A percentile compares a stretch with the other conserved stretches of the same genome.
Conservation (phyloP, 306 rosid genomes). For the Cucurbita ficifolia region DNA sequence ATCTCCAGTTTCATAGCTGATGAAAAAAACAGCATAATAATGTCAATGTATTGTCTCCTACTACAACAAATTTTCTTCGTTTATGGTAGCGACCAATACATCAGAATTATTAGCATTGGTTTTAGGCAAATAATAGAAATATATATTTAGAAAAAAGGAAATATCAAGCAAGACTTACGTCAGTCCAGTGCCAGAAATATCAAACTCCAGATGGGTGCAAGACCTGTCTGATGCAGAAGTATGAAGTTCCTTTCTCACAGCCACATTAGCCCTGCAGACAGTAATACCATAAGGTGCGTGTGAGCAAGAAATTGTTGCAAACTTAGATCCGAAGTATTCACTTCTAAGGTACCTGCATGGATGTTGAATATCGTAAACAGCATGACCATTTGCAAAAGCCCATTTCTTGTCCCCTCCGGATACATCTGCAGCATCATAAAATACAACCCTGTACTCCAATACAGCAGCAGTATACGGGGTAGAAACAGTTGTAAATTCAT, state of each 20-base stretch:
- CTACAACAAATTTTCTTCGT: not conserved
- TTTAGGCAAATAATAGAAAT: not conserved
- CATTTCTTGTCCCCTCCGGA: slow-evolving; percentile 28
- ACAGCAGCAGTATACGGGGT: slow-evolving; percentile 60
- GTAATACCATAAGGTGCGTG: slow-evolving; percentile 13
- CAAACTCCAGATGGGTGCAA: slow-evolving; percentile 94
- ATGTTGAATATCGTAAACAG: slow-evolving; percentile 67
- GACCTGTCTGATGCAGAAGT: slow-evolving; percentile 79
- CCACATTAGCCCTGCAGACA: slow-evolving; percentile 73
- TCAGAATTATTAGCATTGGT: not conserved
- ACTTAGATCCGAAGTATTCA: not conserved
- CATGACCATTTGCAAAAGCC: slow-evolving; percentile 43
- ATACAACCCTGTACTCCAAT: slow-evolving; percentile 40
- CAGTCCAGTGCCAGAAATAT: slow-evolving; percentile 64
- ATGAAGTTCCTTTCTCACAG: slow-evolving; percentile 86
- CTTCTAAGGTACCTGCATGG: slow-evolving; percentile 57
- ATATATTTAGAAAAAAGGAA: not conserved
- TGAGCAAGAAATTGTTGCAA: not conserved
- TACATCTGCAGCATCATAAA: slow-evolving; percentile 33
- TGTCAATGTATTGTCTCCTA: not conserved
- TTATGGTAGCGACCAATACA: not conserved
- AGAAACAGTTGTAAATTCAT: slow-evolving; percentile 33
- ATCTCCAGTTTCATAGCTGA: slow-evolving; percentile 95
- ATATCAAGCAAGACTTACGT: slow-evolving; percentile 31
- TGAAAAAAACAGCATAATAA: slow-evolving; percentile 11